Percentiles rank a stretch among this genome's conserved stretches.
phyloP scores from a whole-genome alignment of 148 eudicot species.

The Rhododendron vialii region DNA sequence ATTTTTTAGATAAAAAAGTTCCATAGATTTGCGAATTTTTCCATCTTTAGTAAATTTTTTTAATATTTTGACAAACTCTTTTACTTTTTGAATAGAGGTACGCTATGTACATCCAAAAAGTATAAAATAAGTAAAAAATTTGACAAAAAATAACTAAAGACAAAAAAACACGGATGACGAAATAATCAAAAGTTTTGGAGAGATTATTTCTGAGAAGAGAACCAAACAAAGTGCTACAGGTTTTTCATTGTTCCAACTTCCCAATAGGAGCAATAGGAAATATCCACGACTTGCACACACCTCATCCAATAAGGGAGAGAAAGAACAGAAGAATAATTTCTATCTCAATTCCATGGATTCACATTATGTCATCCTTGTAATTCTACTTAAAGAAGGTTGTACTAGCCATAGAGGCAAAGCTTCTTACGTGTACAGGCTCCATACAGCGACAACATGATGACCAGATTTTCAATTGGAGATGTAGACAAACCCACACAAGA shows the following conservation, averaged over 20 bases:
- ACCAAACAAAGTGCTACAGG: no score
- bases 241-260: not conserved
- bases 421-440: slow-evolving; percentile 86
- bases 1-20: no score
- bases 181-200: no score
- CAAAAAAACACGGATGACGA: no score
- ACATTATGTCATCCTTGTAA: not conserved
- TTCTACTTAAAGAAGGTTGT: not conserved
- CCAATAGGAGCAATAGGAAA: not conserved
- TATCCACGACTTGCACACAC: not conserved
- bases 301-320: not conserved
- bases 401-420: slow-evolving; percentile 8
- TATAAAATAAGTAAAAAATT: no score
- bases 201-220: no score
- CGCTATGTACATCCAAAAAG: no score
- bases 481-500: slow-evolving; percentile 84
- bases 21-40: no score
- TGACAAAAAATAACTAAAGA: no score
- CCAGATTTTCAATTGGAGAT: slow-evolving; percentile 75
- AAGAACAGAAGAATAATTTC: not conserved
- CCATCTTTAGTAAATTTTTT: no score
- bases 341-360: not conserved
- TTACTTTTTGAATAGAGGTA: no score
- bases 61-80: no score
- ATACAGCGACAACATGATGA: slow-evolving; percentile 69